A percentile compares a stretch with the other conserved stretches of the same genome.
Evolutionary conservation across 345 rosid genomes (phyloP).

Genomic region (Arabidopsis arenosa): DNA sequence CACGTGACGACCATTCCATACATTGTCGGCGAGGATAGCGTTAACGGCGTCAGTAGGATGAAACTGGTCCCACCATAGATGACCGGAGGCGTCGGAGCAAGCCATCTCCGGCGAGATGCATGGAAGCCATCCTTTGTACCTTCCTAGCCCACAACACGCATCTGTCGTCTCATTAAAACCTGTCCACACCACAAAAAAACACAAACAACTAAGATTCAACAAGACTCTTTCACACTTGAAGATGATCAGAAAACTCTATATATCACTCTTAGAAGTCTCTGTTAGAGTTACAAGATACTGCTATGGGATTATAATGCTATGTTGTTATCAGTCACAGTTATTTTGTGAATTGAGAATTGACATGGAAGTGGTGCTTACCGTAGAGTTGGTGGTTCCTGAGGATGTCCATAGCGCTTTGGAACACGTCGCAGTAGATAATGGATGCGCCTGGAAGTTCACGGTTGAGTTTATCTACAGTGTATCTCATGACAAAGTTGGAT

Average conservation of each 20-base stretch:
- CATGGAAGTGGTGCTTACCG: slow-evolving; percentile 50
- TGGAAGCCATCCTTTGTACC: slow-evolving; percentile 82
- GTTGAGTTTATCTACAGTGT: slow-evolving; percentile 61
- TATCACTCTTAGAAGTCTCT: background rate
- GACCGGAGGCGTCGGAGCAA: slow-evolving; percentile 63
- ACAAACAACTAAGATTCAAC: background rate
- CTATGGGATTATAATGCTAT: background rate
- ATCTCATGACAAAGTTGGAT: slow-evolving; percentile 83
- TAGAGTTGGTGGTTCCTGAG: slow-evolving; percentile 64
- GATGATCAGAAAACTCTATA: background rate
- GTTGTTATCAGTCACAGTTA: background rate
- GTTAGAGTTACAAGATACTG: background rate
- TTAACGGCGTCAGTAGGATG: slow-evolving; percentile 91
- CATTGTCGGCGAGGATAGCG: slow-evolving; percentile 83
- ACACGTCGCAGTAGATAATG: slow-evolving; percentile 79
- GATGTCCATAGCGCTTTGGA: slow-evolving; percentile 85
- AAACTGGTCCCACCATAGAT: slow-evolving; percentile 94
- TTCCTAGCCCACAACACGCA: slow-evolving; percentile 91
- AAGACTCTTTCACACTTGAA: background rate
- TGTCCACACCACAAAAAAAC: slow-evolving; percentile 43
- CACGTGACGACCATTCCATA: slow-evolving; percentile 79
- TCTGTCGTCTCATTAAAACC: slow-evolving; percentile 75
- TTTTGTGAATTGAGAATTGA: background rate
- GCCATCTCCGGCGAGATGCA: slow-evolving; percentile 86
- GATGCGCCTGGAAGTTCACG: slow-evolving; percentile 59